Conservation (phyloP, 345 rosid genomes). For the Trapa bicornis region DNA sequence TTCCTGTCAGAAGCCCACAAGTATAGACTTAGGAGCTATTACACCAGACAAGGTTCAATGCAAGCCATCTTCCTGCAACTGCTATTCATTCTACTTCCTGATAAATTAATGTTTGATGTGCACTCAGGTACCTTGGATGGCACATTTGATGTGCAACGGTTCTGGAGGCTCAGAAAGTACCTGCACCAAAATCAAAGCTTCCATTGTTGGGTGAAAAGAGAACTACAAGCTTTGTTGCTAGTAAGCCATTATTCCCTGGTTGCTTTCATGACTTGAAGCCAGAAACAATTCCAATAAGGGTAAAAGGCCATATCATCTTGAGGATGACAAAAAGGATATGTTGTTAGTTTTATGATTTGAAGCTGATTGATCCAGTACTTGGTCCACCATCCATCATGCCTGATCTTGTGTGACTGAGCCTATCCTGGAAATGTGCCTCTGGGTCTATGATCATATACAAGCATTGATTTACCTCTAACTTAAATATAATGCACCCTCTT, state of each 20-base stretch:
- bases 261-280: background rate
- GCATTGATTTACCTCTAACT: background rate
- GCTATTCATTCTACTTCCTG: conserved; percentile 1
- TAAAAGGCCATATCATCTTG: background rate
- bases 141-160: conserved; percentile 32
- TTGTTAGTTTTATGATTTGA: background rate
- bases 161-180: conserved; percentile 59
- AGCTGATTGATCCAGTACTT: background rate
- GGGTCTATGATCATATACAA: background rate
- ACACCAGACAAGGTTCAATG: conserved; percentile 48
- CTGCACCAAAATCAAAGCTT: conserved; percentile 53
- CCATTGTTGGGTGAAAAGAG: conserved; percentile 64
- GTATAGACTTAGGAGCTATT: conserved; percentile 62
- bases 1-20: conserved; percentile 59
- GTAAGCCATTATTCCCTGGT: conserved; percentile 14
- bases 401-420: background rate
- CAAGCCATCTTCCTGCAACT: conserved; percentile 3
- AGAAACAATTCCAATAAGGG: background rate
- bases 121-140: conserved; percentile 46
- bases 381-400: background rate
- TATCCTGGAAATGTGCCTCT: background rate
- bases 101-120: conserved; percentile 8
- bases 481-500: conserved; percentile 1
- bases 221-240: conserved; percentile 80
- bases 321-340: no score